These are phyloP conservation scores for Candida ponderosae DNA, from an alignment of 805 yeast species.

Conservation along the genomic window DNA sequence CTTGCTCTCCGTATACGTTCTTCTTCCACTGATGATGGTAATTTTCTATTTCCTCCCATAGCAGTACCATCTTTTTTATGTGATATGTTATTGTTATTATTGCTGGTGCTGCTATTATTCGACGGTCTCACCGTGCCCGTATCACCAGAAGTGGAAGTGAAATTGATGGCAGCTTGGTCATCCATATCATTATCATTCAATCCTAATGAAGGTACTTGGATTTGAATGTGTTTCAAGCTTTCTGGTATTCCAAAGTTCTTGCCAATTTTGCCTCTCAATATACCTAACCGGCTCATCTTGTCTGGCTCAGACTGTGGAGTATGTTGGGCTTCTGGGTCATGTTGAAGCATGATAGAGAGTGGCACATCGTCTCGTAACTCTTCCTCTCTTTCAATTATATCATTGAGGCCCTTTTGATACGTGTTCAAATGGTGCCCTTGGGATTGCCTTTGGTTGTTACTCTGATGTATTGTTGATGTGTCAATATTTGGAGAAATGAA, in stretches of 20 bases:
- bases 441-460: too few relatives aligned
- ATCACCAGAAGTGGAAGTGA: too few relatives aligned
- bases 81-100: too few relatives aligned
- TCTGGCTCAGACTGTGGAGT: not conserved
- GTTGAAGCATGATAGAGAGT: not conserved
- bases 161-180: too few relatives aligned
- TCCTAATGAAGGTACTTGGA: too few relatives aligned
- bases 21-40: slow-evolving; percentile 6
- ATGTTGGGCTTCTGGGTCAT: not conserved
- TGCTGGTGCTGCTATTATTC: too few relatives aligned
- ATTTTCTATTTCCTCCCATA: not conserved
- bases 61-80: slow-evolving; percentile 12
- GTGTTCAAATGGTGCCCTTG: too few relatives aligned
- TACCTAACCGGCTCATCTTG: not conserved
- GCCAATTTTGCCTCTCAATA: not conserved
- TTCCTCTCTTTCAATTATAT: not conserved
- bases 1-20: slow-evolving; percentile 18
- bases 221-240: too few relatives aligned
- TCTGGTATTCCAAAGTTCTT: not conserved
- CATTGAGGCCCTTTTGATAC: not conserved
- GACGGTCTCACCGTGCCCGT: too few relatives aligned
- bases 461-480: too few relatives aligned
- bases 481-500: too few relatives aligned
- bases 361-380: not conserved
- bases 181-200: too few relatives aligned